phyloP scores from a whole-genome alignment of 2,329 filamentous ascomycete species.

The Polytolypa hystricis region DNA sequence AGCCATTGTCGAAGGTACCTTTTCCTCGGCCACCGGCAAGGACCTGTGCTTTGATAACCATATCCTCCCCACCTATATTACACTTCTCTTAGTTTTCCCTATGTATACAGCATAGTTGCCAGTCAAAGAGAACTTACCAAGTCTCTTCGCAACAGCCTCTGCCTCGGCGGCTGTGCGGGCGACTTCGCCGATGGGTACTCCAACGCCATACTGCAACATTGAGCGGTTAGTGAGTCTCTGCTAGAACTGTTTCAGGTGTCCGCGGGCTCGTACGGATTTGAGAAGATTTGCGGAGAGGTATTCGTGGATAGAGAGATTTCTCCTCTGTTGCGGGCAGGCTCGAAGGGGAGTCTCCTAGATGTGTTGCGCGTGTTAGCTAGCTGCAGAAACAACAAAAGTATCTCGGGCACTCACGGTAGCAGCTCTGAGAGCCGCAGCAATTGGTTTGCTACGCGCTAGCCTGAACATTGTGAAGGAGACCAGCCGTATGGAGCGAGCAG shows the following conservation, averaged over 20 bases:
- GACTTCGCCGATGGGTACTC: conserved; percentile 80
- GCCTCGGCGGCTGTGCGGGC: conserved; percentile 77
- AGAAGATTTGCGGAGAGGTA: conserved; percentile 92
- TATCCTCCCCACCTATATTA: conserved; percentile 66
- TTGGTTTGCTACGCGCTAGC: conserved; percentile 67
- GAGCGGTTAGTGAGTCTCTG: no score
- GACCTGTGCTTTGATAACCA: conserved; percentile 99
- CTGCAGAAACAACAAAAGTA: conserved; percentile 6
- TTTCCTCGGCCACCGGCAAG: conserved; percentile 96
- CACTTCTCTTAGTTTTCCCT: conserved; percentile 16
- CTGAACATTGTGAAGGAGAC: conserved; percentile 66
- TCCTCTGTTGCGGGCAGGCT: conserved; percentile 61
- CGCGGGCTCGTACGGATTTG: conserved; percentile 44
- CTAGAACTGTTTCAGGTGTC: no score
- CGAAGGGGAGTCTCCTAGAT: conserved; percentile 46
- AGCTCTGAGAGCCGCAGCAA: conserved; percentile 69
- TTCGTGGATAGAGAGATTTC: conserved; percentile 94
- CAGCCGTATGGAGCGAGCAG: conserved; percentile 3
- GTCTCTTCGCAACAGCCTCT: conserved; percentile 78
- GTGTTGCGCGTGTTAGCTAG: conserved; percentile 17
- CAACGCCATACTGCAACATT: conserved; percentile 73
- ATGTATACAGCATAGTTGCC: conserved; percentile 4
- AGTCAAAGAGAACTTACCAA: conserved; percentile 46
- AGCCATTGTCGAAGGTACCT: conserved; percentile 92
- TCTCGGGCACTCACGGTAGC: conserved; percentile 52